Evolutionary conservation across 1,284 basidiomycete genomes (phyloP).

Genomic region (Ustilago esculenta): DNA sequence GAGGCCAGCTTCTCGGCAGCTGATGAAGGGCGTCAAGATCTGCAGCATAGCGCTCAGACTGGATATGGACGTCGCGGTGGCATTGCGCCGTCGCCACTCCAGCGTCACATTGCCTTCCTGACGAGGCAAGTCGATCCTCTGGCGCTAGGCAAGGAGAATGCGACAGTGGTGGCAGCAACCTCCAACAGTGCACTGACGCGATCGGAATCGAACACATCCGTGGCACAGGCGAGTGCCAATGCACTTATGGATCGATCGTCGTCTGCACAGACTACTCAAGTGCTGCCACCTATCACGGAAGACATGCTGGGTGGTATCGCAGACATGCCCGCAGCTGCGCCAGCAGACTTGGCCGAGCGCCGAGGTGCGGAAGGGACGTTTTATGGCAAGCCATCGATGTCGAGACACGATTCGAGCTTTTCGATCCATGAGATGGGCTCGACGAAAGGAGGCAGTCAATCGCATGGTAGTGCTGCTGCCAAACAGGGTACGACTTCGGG

Average conservation of each 20-base stretch:
- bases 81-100: conserved; percentile 34
- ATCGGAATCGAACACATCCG: conserved; percentile 14
- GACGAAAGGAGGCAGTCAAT: conserved; percentile 8
- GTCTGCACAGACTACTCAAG: conserved; percentile 4
- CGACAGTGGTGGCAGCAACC: neutral
- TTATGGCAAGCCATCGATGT: conserved; percentile 15
- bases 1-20: conserved; percentile 16
- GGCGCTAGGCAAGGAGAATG: neutral
- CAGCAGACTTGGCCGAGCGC: conserved; percentile 1
- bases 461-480: neutral
- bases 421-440: conserved; percentile 21
- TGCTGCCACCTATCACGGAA: conserved; percentile 31
- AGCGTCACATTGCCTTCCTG: conserved; percentile 47
- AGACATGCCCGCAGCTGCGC: conserved; percentile 24
- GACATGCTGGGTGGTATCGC: conserved; percentile 39
- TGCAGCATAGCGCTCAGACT: conserved; percentile 21
- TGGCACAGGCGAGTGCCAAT: neutral
- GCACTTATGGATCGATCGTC: conserved; percentile 4
- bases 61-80: conserved; percentile 13
- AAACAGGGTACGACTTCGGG: conserved; percentile 8
- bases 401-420: conserved; percentile 20
- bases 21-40: conserved; percentile 30
- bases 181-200: conserved; percentile 3
- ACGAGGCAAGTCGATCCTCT: conserved; percentile 25
- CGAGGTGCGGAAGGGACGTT: neutral